Evolutionary conservation across 352 stramenopile genomes (phyloP), one percentile per base, ranked within the genome.

Genomic region (Phytophthora idaei): DNA sequence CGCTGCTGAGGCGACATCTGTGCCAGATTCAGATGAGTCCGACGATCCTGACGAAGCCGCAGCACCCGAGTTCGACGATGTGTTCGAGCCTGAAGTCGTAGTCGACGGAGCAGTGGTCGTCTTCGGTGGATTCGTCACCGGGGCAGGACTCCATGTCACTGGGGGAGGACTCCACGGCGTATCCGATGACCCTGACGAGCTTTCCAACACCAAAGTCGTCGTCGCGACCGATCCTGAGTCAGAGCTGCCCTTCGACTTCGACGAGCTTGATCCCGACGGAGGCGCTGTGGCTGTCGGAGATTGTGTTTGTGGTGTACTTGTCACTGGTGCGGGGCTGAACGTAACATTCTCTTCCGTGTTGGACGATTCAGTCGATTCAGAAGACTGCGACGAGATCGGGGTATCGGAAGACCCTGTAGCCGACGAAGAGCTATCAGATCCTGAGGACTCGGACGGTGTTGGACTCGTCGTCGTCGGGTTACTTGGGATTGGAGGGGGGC

Each of bases 241-340:
- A 28, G 65, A 58, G 28, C 36, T 67, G 14, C 48, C 50, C 21
- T 48, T 42, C 11, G 54, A 57, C 31, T 21, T 49, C 17, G 51
- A 70, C n/a, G 56, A 57, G 17, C 48, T 65, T 44, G 62, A 64
- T 44, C 44, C 58, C 28, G 64, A 67, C 10, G 60, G 49, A 47
- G 62, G 57, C 4, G 46, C 10, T 8, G 48, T 46, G 37, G 60
- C 63, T 27, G 55, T 62, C 28, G 46, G 58, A 42, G 49, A 21
- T 28, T 61, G 25, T 27, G 50, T 77, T 53, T 66, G 59, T 8
- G 69, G 69, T 15, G 31, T 50, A 53, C 47, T 68, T 51, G 66
- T 74, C 57, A 75, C 70, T 17, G 70, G 70, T 12, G 70, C 34
- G 6, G 67, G 71, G 28, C 58, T 76, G 57, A 53, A 62, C 14